Evolutionary conservation across 129 eudicot species (phyloP).

Genomic region (Centaurea solstitialis): DNA sequence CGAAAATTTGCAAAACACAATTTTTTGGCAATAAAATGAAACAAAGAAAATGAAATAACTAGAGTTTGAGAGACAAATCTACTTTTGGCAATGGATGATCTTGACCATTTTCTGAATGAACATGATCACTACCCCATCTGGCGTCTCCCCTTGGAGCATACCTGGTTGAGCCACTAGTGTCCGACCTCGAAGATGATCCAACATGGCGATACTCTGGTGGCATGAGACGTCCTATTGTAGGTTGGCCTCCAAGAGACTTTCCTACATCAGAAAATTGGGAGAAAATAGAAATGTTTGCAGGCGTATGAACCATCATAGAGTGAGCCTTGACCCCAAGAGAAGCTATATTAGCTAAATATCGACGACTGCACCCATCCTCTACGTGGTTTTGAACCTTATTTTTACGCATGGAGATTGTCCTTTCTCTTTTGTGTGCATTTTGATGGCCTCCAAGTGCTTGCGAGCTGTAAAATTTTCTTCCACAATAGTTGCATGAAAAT

Average conservation of each 20-base stretch:
- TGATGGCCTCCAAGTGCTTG: conserved; percentile 96
- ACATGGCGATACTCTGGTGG: conserved; percentile 29
- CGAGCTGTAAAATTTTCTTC: conserved; percentile 66
- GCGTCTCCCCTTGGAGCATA: conserved; percentile 37
- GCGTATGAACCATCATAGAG: conserved; percentile 60
- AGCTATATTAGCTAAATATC: conserved; percentile 33
- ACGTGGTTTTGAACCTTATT: conserved; percentile 15
- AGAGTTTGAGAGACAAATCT: conserved; percentile 78
- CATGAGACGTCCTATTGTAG: conserved; percentile 43
- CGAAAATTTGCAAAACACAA: neutral
- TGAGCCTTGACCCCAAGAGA: conserved; percentile 69
- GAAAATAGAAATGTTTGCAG: conserved; percentile 10
- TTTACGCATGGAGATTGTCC: conserved; percentile 49
- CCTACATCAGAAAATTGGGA: conserved; percentile 33
- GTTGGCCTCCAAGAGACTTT: conserved; percentile 41
- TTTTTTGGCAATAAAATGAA: neutral
- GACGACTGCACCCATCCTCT: neutral
- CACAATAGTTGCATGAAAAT: conserved; percentile 78
- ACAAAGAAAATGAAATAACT: conserved; percentile 6
- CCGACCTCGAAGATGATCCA: conserved; percentile 14
- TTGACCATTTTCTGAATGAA: conserved; percentile 29
- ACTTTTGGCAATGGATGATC: conserved; percentile 56
- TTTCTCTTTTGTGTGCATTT: conserved; percentile 79
- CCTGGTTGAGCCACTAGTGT: conserved; percentile 21
- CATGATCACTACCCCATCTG: conserved; percentile 38